Conservation (phyloP, 495 filamentous ascomycete species). For the Hypoxylon lienhwacheense region DNA sequence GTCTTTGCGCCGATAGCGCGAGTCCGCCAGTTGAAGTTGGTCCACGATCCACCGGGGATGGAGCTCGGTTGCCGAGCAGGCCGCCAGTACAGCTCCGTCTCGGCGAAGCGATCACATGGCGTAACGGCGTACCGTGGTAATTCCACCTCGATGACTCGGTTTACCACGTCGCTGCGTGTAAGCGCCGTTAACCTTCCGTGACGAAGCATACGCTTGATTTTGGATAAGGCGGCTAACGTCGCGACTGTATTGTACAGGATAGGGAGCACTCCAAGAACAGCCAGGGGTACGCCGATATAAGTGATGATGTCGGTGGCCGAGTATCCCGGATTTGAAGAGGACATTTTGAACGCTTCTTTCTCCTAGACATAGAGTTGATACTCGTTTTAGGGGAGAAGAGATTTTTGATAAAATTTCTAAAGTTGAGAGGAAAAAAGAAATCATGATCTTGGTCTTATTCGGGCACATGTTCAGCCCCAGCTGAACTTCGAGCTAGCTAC, state of each 20-base stretch:
- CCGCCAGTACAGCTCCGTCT: slow-evolving; percentile 58
- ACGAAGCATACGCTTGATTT: slow-evolving; percentile 58
- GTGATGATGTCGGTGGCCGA: slow-evolving; percentile 50
- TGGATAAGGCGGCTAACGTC: slow-evolving; percentile 57
- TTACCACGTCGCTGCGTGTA: slow-evolving; percentile 63
- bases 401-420: neutral
- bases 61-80: slow-evolving; percentile 49
- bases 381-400: neutral
- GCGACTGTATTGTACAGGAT: slow-evolving; percentile 63
- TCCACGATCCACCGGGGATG: slow-evolving; percentile 64
- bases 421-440: neutral
- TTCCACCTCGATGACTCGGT: slow-evolving; percentile 67
- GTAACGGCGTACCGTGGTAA: slow-evolving; percentile 64
- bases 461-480: slow-evolving; percentile 21
- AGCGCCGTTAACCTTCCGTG: slow-evolving; percentile 57
- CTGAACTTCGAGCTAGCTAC: slow-evolving; percentile 18
- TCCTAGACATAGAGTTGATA: neutral
- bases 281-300: slow-evolving; percentile 64
- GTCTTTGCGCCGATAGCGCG: slow-evolving; percentile 61
- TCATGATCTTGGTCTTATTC: neutral
- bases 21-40: slow-evolving; percentile 64
- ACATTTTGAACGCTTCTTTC: slow-evolving; percentile 12
- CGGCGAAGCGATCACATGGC: slow-evolving; percentile 57
- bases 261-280: slow-evolving; percentile 67
- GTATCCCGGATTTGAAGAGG: slow-evolving; percentile 26